Evolutionary conservation across 75 land plant species (phyloP), one percentile per base, ranked within the genome.

Genomic region (Ceratopteris richardii): DNA sequence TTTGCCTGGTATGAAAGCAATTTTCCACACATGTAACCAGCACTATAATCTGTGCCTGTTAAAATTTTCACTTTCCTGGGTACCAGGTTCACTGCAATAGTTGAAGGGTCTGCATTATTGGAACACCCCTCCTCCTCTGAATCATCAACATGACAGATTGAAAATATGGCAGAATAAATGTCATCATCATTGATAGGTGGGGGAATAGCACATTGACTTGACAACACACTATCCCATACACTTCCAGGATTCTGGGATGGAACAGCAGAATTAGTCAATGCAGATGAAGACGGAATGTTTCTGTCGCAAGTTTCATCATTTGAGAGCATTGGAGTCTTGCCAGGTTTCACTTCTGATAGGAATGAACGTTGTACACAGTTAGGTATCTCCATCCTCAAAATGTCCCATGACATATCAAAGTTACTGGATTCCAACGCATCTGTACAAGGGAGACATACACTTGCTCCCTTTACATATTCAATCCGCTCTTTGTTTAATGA

Each of bases 121-220:
- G 7, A 33, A 33, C 7, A 3, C 3, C 51, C 6, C 13, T 54
- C 56, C 2, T 54, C 23, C 56, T 2, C 7, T 29, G 56, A 54
- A 54, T 26, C 22, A 46, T 46, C 50, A 21, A n/a, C 50, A 14
- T 46, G 13, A 46, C 12, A 18, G 50, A 9, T 14, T 46, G 14
- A 54, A 53, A 81, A 83, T 16, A 90, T 62, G 48, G 81, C 77
- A 56, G 77, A 44, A 29, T 80, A 51, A 25, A 91, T 58, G 18
- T 29, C 31, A 18, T 78, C 67, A 54, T 91, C 97, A 78, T 87
- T 71, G 42, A 91, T 56, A 29, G 97, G 68, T 43, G 85, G 81
- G 7, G 84, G 80, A 48, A 58, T 16, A 18, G 62, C 67, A 40
- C 63, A 63, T 56, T 56, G 67, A 31, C 81, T 71, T 51, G 87